A percentile compares a stretch with the other conserved stretches of the same genome.
Conservation (phyloP, 495 filamentous ascomycete genomes). For the Clohesyomyces aquaticus region DNA sequence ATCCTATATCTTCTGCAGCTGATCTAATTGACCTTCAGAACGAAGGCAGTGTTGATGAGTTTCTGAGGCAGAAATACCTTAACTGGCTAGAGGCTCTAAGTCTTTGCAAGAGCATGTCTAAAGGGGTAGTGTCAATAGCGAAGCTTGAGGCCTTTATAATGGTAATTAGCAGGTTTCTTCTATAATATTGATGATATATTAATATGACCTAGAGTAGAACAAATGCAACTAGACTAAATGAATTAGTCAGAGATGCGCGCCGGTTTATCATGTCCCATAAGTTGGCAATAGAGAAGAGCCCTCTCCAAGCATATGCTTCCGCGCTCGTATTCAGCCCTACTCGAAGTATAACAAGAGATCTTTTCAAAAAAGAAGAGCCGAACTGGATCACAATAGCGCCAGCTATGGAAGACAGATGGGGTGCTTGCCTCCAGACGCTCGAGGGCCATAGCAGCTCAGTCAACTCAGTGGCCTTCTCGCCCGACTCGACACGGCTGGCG, state of each 20-base stretch:
- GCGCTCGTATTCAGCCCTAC: conserved; percentile 10
- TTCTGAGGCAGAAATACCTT: conserved; percentile 51
- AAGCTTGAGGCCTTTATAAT: conserved; percentile 12
- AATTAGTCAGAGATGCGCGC: conserved; percentile 39
- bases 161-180: conserved; percentile 9
- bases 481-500: neutral
- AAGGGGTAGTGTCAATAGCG: conserved; percentile 27
- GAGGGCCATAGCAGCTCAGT: neutral
- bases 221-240: conserved; percentile 10
- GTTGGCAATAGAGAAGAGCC: conserved; percentile 24
- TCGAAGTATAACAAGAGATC: conserved; percentile 14
- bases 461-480: neutral
- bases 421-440: neutral
- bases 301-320: conserved; percentile 8
- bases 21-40: conserved; percentile 25
- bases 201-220: conserved; percentile 16
- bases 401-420: neutral
- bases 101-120: conserved; percentile 43
- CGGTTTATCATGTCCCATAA: conserved; percentile 43
- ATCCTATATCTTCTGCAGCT: conserved; percentile 35
- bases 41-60: conserved; percentile 40
- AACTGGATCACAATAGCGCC: conserved; percentile 19
- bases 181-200: neutral
- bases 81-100: conserved; percentile 53
- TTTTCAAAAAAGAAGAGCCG: conserved; percentile 21